Base-by-base conservation (phyloP, 495 filamentous ascomycete species). In the Penicillium paradoxum region DNA sequence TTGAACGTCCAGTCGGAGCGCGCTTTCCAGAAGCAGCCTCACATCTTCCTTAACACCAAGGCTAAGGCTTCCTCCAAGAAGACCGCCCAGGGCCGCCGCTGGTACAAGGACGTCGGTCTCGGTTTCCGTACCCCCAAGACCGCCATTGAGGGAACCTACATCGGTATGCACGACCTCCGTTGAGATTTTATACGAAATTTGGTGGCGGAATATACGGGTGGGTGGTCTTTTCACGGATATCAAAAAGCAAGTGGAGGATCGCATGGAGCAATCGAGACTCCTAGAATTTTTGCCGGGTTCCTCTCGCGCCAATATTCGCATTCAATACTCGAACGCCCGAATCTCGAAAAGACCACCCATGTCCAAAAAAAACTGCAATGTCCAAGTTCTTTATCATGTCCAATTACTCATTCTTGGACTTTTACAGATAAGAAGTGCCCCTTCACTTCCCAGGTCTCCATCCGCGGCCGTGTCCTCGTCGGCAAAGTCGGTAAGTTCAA, bases 101-200 rank as follows among this genome's bases (percentile, higher is more conserved):
- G 91, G 91, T 97, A 91, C 78, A 99, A 99, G 88, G 95, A 99
- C 69, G 89, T 99, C 70, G 93, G 93, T 72, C 79, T 99, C 74
- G 93, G 93, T 63, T 97, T 99, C 86, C 85, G 88, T 76, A 97
- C 95, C 71, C 93, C 93, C 70, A 91, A 89, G 84, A 88, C 81
- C 64, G 93, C 93, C 67, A 97, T 99, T 82, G 91, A 97, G 79
- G 93, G 93, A 71, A 85, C 74, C 73, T 99, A 97, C 81, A 99
- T 99, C 75, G 92, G 92, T 97, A 95, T 79, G 90, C 60, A 68
- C 64, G 66, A 72, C 59, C 59, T 65, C 45, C 63, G 57, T 58
- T 62, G 51, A 63, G 49, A 51, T 61, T 66, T 56, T 32, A 21
- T 25, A 34, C 47, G 49, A 51, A 46, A 45, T 49, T 24, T 49